Base-by-base conservation (phyloP, 192 early-diverging fungal genomes). In the Pilaira anomala region DNA sequence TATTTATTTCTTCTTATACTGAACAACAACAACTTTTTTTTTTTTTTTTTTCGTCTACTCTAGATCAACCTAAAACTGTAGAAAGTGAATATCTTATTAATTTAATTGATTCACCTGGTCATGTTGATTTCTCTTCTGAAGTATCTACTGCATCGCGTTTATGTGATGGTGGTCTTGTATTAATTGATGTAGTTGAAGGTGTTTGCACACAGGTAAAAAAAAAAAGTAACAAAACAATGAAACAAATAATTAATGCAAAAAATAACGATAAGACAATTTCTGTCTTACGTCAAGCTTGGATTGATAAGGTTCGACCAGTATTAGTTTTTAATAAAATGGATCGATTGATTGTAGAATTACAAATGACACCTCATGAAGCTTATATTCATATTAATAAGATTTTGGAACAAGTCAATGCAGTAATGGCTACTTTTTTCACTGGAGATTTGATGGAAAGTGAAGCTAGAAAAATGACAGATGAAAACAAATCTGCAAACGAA, bases 311-410 rank as follows among this genome's bases (percentile, higher is more conserved):
- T 7, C 83, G 84, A 16, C 95, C 94, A 0, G 74, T 99, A n/a
- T 72, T 99, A 26, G 95, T 99, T 16, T 75, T 99, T 48, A 99
- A 99, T 83, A 99, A 99, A 76, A 93, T 99, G 45, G 97, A 99
- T 69, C 81, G 97, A 30, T 72, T 99, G 42, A 91, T 97, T 39
- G 91, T 91, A 19, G 96, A 99, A 80, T 80, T 94, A 69, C 90
- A 92, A 70, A 87, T 97, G 70, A 91, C 93, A 7, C 87, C 97
- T 14, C 63, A 78, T 33, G 97, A 99, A 75, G 97, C 97, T 0
- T 96, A 96, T 66, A 60, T 80, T 22, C 96, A 98, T 73, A 68
- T 99, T 69, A 90, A 90, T 71, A 91, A 93, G 72, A 95, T 98
- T 54, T 74, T 99, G 25, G 96, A 96, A 69, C 95, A 98, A 79